Evolutionary conservation across 192 early-diverging fungal species (phyloP).

Genomic region (Ambispora gerdemannii): DNA sequence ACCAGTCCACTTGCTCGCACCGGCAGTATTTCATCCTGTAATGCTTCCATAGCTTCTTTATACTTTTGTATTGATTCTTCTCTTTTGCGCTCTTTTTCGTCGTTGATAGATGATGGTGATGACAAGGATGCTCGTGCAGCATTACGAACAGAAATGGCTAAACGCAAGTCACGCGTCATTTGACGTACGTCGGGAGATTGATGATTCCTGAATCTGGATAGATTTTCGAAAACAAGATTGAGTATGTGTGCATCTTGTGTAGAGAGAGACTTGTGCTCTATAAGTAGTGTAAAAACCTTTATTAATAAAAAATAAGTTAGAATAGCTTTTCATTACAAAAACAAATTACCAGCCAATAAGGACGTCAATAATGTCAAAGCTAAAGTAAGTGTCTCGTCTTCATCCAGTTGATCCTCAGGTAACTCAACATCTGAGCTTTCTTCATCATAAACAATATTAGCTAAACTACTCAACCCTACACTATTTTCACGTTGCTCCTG

Average conservation of each 20-base stretch:
- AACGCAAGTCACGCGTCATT: slow-evolving; percentile 44
- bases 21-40: slow-evolving; percentile 75
- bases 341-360: slow-evolving; percentile 56
- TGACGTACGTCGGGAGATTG: slow-evolving; percentile 42
- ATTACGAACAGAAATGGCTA: slow-evolving; percentile 45
- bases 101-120: slow-evolving; percentile 5
- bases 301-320: slow-evolving; percentile 10
- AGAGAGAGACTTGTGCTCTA: slow-evolving; percentile 49
- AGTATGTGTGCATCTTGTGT: slow-evolving; percentile 44
- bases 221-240: slow-evolving; percentile 34
- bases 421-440: slow-evolving; percentile 30
- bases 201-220: slow-evolving; percentile 41
- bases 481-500: neutral
- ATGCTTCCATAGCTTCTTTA: slow-evolving; percentile 71
- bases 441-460: slow-evolving; percentile 35
- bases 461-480: slow-evolving; percentile 10
- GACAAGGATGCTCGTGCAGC: slow-evolving; percentile 33
- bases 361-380: slow-evolving; percentile 63
- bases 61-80: slow-evolving; percentile 57
- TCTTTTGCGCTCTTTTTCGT: slow-evolving; percentile 20
- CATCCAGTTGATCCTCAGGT: slow-evolving; percentile 45
- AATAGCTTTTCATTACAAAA: neutral
- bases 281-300: neutral
- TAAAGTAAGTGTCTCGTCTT: slow-evolving; percentile 54
- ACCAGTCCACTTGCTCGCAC: slow-evolving; percentile 85